Percentiles rank a stretch among this genome's conserved stretches.
These are phyloP conservation scores for Tuber melanosporum DNA, from an alignment of 495 filamentous ascomycete genomes.

Conservation along the genomic window DNA sequence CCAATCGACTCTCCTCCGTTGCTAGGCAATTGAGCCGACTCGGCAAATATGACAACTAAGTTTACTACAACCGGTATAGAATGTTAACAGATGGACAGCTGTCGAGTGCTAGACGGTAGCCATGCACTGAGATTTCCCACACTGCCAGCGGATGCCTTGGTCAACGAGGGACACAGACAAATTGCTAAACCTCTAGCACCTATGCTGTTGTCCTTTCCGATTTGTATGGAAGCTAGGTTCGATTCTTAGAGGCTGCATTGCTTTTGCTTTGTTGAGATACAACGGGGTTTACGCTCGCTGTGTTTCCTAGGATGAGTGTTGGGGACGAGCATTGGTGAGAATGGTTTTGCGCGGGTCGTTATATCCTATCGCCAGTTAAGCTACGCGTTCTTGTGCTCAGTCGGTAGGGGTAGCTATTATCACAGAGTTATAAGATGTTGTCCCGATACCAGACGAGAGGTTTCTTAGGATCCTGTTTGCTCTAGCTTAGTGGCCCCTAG, in stretches of 20 bases:
- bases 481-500: background rate
- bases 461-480: background rate
- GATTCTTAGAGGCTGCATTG: background rate
- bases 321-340: background rate
- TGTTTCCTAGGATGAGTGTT: background rate
- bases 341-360: background rate
- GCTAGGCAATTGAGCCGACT: background rate
- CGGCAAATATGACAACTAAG: background rate
- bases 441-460: background rate
- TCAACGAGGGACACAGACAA: background rate
- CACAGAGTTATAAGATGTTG: background rate
- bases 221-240: background rate
- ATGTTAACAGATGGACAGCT: background rate
- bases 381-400: background rate
- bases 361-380: no score
- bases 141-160: background rate
- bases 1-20: background rate
- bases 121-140: background rate
- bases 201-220: background rate
- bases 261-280: background rate
- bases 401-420: background rate
- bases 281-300: background rate
- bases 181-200: background rate
- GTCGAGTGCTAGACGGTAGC: background rate
- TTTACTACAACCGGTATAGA: background rate